These are phyloP conservation scores for Thalassiosira profunda DNA, from an alignment of 108 stramenopile genomes.

Conservation along the genomic window DNA sequence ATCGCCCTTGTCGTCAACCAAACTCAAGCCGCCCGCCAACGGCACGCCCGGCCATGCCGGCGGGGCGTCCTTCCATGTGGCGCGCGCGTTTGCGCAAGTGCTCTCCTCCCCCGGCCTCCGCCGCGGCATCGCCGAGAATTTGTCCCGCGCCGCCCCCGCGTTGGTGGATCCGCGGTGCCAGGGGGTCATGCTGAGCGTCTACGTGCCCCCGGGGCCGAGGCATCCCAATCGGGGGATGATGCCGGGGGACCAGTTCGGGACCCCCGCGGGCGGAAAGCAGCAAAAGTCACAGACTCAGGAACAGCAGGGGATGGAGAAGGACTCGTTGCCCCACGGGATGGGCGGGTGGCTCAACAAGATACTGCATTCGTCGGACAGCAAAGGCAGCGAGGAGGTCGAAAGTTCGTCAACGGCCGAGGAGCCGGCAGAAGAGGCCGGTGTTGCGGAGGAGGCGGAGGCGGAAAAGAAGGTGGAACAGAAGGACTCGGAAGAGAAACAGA, in stretches of 20 bases:
- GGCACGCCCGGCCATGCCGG: too few species aligned
- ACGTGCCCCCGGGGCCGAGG: conserved; percentile 81
- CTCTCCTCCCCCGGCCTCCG: conserved; percentile 77
- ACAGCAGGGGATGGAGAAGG: conserved; percentile 6
- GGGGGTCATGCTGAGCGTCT: conserved; percentile 91
- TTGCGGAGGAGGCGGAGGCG: conserved; percentile 2
- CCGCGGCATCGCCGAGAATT: conserved; percentile 84
- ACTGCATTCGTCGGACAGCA: conserved; percentile 46
- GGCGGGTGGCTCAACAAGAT: conserved; percentile 88
- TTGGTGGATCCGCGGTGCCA: conserved; percentile 90
- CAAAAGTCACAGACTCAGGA: conserved; percentile 14
- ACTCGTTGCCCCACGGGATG: conserved; percentile 45
- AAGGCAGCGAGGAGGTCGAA: conserved; percentile 7
- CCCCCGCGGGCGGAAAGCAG: too few species aligned
- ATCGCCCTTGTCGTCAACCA: too few species aligned
- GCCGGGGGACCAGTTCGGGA: conserved; percentile 59
- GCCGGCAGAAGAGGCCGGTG: conserved; percentile 31
- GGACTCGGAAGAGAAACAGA: conserved; percentile 10
- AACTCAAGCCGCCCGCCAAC: too few species aligned
- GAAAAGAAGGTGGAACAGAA: conserved; percentile 23
- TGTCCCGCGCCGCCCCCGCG: conserved; percentile 89
- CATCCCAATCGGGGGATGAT: conserved; percentile 71
- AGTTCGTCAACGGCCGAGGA: neutral
- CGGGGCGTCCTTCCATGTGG: conserved; percentile 67
- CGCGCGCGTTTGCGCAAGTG: conserved; percentile 83